Evolutionary conservation across 2,329 filamentous ascomycete genomes (phyloP).

Genomic region (Neofusicoccum sp.): DNA sequence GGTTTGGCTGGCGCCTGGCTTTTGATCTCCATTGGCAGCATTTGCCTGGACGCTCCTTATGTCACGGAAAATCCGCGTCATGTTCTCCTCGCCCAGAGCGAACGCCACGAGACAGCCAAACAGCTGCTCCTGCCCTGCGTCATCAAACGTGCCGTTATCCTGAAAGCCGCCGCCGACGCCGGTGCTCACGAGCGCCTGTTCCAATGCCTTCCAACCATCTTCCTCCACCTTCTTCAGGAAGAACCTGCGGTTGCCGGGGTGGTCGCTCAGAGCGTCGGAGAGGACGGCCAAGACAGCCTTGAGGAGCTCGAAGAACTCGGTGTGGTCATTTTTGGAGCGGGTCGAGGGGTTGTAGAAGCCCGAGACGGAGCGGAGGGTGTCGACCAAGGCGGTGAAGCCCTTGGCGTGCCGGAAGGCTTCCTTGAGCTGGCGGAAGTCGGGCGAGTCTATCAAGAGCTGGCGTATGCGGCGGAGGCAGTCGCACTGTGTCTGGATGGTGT

Average conservation of each 20-base stretch:
- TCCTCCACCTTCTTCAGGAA: slow-evolving; percentile 74
- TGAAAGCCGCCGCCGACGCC: slow-evolving; percentile 44
- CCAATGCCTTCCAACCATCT: slow-evolving; percentile 75
- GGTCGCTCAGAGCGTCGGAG: slow-evolving; percentile 70
- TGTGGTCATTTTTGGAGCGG: slow-evolving; percentile 61
- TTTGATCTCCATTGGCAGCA: slow-evolving; percentile 23
- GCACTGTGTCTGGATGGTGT: slow-evolving; percentile 37
- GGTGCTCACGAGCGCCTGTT: slow-evolving; percentile 68
- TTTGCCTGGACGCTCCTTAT: slow-evolving; percentile 27
- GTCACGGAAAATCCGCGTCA: slow-evolving; percentile 64
- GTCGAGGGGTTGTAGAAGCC: slow-evolving; percentile 72
- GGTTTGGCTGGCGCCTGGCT: slow-evolving; percentile 20
- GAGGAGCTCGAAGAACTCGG: slow-evolving; percentile 65
- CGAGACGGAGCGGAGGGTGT: slow-evolving; percentile 67
- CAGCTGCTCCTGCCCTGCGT: slow-evolving; percentile 61
- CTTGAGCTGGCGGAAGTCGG: slow-evolving; percentile 55
- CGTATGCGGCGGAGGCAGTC: slow-evolving; percentile 64
- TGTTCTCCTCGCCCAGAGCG: slow-evolving; percentile 72
- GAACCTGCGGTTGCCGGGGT: slow-evolving; percentile 84
- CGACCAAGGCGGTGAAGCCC: slow-evolving; percentile 74
- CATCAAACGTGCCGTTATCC: slow-evolving; percentile 32
- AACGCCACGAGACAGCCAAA: slow-evolving; percentile 83
- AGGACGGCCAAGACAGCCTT: slow-evolving; percentile 71
- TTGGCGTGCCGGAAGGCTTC: slow-evolving; percentile 79
- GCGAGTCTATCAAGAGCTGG: slow-evolving; percentile 59